Percentiles rank a stretch among this genome's conserved stretches.
phyloP scores from a whole-genome alignment of 495 filamentous ascomycete species.

The Arthonia radiata region DNA sequence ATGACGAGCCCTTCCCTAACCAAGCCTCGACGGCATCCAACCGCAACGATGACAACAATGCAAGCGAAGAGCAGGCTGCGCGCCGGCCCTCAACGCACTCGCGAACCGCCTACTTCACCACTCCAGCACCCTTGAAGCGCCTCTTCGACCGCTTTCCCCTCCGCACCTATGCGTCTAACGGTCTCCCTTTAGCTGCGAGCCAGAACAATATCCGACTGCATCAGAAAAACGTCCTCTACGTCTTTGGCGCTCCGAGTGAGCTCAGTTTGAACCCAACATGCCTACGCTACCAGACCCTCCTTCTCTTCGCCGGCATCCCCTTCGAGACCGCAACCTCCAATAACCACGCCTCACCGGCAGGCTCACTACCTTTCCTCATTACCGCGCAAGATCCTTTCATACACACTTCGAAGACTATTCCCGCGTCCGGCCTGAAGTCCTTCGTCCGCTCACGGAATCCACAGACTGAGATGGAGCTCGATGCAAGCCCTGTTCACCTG shows the following conservation, averaged over 20 bases:
- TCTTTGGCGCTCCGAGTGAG: conserved; percentile 41
- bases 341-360: conserved; percentile 81
- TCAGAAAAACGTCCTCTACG: conserved; percentile 37
- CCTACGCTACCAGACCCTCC: conserved; percentile 90
- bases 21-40: too few relatives aligned
- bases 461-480: too few relatives aligned
- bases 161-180: conserved; percentile 47
- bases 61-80: too few relatives aligned
- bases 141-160: conserved; percentile 74
- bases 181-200: conserved; percentile 42
- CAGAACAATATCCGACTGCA: conserved; percentile 14
- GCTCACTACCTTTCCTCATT: conserved; percentile 68
- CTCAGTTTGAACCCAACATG: conserved; percentile 85
- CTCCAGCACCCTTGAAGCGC: conserved; percentile 51
- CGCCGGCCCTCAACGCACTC: too few relatives aligned
- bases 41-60: too few relatives aligned
- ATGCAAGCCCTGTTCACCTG: too few relatives aligned
- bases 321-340: conserved; percentile 49
- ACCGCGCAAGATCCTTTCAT: too few relatives aligned
- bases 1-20: too few relatives aligned
- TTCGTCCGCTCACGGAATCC: too few relatives aligned
- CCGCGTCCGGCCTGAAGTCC: too few relatives aligned
- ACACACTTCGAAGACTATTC: too few relatives aligned
- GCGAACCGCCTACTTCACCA: conserved; percentile 23
- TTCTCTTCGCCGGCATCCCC: conserved; percentile 49